Evolutionary conservation across 805 yeast genomes (phyloP).

Genomic region (Grigorovia humatica): DNA sequence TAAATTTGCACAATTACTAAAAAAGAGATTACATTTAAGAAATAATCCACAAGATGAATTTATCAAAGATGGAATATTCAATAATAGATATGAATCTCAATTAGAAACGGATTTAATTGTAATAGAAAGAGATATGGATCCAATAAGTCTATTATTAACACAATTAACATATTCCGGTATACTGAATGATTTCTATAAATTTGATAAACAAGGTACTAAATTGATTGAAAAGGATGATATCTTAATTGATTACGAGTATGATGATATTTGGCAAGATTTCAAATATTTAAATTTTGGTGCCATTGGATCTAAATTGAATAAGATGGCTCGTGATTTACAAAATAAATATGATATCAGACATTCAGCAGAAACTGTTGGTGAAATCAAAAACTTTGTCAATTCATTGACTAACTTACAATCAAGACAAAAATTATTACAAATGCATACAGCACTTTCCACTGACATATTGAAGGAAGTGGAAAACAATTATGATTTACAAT

Average conservation of each 20-base stretch:
- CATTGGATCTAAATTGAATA: conserved; percentile 64
- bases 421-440: conserved; percentile 56
- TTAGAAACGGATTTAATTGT: conserved; percentile 63
- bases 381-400: conserved; percentile 63
- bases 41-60: conserved; percentile 13
- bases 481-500: conserved; percentile 16
- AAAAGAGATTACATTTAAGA: conserved; percentile 8
- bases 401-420: conserved; percentile 56
- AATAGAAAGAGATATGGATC: conserved; percentile 69
- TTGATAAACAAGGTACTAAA: conserved; percentile 33
- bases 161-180: conserved; percentile 80
- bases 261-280: conserved; percentile 33
- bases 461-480: conserved; percentile 40
- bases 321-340: conserved; percentile 61
- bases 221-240: conserved; percentile 17
- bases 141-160: conserved; percentile 55
- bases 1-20: conserved; percentile 11
- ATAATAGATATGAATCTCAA: conserved; percentile 30
- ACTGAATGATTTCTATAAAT: conserved; percentile 57
- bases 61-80: conserved; percentile 24
- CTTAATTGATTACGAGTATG: conserved; percentile 12
- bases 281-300: conserved; percentile 66
- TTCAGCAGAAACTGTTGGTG: conserved; percentile 45
- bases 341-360: conserved; percentile 53
- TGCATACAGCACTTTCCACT: conserved; percentile 70